These are phyloP conservation scores for Psilocybe cubensis DNA, from an alignment of 768 basidiomycete species.

Conservation along the genomic window DNA sequence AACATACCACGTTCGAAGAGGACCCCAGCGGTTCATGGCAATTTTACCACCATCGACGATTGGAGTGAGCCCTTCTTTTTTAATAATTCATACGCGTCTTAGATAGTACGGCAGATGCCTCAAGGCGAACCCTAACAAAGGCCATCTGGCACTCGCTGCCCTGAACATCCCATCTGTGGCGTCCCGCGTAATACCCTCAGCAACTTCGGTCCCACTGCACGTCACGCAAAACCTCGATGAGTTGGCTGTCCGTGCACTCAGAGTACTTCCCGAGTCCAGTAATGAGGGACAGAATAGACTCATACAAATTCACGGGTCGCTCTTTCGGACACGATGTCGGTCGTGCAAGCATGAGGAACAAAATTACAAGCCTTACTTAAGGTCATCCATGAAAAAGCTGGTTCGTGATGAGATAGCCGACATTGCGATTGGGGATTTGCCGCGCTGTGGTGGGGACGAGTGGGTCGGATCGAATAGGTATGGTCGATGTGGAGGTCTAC, in stretches of 20 bases:
- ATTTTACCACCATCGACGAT: constrained; percentile 51
- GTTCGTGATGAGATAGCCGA: constrained; percentile 3
- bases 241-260: constrained; percentile 36
- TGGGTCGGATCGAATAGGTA: constrained; percentile 32
- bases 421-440: constrained; percentile 32
- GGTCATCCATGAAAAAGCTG: neutral
- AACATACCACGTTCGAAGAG: constrained; percentile 41
- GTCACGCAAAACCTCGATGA: constrained; percentile 55
- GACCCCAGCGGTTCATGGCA: constrained; percentile 45
- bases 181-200: constrained; percentile 32
- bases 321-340: constrained; percentile 48
- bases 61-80: constrained; percentile 30
- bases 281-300: constrained; percentile 19
- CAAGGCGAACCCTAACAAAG: constrained; percentile 45
- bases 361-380: constrained; percentile 8
- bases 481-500: constrained; percentile 34
- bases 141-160: constrained; percentile 44
- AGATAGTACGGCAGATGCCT: constrained; percentile 27
- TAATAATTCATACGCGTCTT: neutral
- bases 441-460: constrained; percentile 27
- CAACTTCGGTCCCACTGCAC: constrained; percentile 33
- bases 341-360: constrained; percentile 23
- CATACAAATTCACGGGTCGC: constrained; percentile 55
- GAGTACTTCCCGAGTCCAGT: constrained; percentile 18
- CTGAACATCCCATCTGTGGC: constrained; percentile 35